Evolutionary conservation across 495 filamentous ascomycete genomes (phyloP).

Genomic region (Hypoxylon cercidicola): DNA sequence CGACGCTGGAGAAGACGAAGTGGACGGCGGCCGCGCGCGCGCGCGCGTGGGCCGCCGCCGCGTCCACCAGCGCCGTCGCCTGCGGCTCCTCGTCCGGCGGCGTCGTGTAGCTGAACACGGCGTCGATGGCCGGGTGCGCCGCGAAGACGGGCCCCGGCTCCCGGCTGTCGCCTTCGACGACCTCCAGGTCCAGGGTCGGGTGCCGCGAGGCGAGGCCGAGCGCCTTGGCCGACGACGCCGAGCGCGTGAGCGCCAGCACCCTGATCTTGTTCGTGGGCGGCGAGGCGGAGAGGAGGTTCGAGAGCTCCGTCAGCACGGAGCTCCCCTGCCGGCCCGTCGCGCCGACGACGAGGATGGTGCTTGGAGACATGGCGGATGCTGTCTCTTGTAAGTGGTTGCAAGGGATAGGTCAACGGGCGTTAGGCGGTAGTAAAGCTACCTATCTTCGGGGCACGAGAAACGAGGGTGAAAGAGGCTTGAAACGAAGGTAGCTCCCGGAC

Average conservation of each 20-base stretch:
- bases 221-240: slow-evolving; percentile 63
- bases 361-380: slow-evolving; percentile 34
- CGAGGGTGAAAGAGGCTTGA: too few relatives aligned
- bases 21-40: slow-evolving; percentile 56
- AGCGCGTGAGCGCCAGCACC: slow-evolving; percentile 77
- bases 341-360: slow-evolving; percentile 69
- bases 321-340: slow-evolving; percentile 80
- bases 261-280: slow-evolving; percentile 55
- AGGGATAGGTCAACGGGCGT: too few relatives aligned
- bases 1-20: slow-evolving; percentile 75
- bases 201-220: slow-evolving; percentile 56
- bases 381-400: background rate
- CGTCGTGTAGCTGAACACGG: slow-evolving; percentile 63
- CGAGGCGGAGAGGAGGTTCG: slow-evolving; percentile 44
- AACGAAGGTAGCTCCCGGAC: too few relatives aligned
- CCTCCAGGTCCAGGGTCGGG: slow-evolving; percentile 51
- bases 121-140: slow-evolving; percentile 55
- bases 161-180: slow-evolving; percentile 68
- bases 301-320: slow-evolving; percentile 66
- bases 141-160: slow-evolving; percentile 64
- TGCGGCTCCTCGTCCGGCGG: slow-evolving; percentile 65
- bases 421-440: too few relatives aligned
- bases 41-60: slow-evolving; percentile 54
- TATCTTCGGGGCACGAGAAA: too few relatives aligned
- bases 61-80: slow-evolving; percentile 71